A percentile compares a stretch with the other conserved stretches of the same genome.
phyloP scores from a whole-genome alignment of 305 asterid genomes.

The Plantago coronopus region DNA sequence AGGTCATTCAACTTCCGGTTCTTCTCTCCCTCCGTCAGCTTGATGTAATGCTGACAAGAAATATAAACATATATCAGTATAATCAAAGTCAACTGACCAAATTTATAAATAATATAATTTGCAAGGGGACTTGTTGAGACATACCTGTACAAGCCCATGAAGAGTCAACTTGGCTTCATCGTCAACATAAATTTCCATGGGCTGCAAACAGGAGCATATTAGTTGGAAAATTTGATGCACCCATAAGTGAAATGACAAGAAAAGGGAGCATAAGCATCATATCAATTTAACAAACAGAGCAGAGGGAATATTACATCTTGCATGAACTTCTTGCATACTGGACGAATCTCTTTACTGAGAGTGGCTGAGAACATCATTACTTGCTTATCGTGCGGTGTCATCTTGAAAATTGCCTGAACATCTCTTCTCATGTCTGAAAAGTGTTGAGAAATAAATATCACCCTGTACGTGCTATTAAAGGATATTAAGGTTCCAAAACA shows the following conservation, averaged over 20 bases:
- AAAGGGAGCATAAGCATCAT: too few species aligned
- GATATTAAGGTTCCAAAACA: neutral
- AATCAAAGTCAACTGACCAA: neutral
- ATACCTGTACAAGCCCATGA: slow-evolving; percentile 92
- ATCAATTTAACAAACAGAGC: slow-evolving; percentile 39
- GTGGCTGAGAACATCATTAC: slow-evolving; percentile 96
- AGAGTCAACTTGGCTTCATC: slow-evolving; percentile 93
- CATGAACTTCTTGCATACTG: slow-evolving; percentile 92
- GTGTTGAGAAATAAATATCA: neutral
- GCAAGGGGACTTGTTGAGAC: neutral
- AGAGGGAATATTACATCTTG: slow-evolving; percentile 78
- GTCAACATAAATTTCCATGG: slow-evolving; percentile 90
- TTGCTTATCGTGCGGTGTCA: slow-evolving; percentile 92
- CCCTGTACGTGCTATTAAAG: neutral
- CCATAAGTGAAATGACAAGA: too few species aligned
- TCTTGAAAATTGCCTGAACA: slow-evolving; percentile 83
- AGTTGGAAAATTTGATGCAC: slow-evolving; percentile 28
- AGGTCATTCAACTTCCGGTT: slow-evolving; percentile 81
- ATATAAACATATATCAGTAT: slow-evolving; percentile 12
- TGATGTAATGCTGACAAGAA: slow-evolving; percentile 68
- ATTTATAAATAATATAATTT: neutral
- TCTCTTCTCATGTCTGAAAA: slow-evolving; percentile 80
- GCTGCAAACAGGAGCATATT: slow-evolving; percentile 78
- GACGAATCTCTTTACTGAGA: slow-evolving; percentile 90
- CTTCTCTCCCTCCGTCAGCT: slow-evolving; percentile 77